Evolutionary conservation across 2,329 filamentous ascomycete species (phyloP).

Genomic region (Dactylellina parvicollis): DNA sequence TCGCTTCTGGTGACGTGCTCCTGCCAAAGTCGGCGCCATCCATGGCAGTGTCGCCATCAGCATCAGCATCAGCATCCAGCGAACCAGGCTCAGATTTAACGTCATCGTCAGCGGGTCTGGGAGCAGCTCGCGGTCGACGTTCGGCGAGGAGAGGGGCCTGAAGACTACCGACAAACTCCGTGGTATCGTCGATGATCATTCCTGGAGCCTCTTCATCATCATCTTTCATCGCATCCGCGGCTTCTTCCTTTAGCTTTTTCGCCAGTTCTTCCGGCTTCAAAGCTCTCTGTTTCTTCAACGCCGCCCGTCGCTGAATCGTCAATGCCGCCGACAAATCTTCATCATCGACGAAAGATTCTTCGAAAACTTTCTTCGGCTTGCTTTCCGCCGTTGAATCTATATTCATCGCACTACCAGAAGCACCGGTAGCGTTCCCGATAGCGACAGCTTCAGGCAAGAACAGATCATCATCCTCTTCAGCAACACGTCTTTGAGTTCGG

Average conservation of each 20-base stretch:
- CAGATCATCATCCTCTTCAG: slow-evolving; percentile 70
- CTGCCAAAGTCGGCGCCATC: slow-evolving; percentile 64
- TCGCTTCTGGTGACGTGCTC: slow-evolving; percentile 63
- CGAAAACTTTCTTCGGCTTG: slow-evolving; percentile 71
- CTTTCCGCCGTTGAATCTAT: slow-evolving; percentile 70
- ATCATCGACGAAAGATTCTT: slow-evolving; percentile 82
- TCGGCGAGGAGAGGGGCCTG: slow-evolving; percentile 72
- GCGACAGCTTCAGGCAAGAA: slow-evolving; percentile 63
- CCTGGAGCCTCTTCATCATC: slow-evolving; percentile 69
- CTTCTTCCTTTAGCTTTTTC: slow-evolving; percentile 77
- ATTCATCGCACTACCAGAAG: slow-evolving; percentile 72
- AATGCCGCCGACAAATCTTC: slow-evolving; percentile 90
- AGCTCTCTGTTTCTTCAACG: slow-evolving; percentile 91
- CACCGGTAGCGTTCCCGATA: slow-evolving; percentile 59
- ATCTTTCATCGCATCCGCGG: slow-evolving; percentile 68
- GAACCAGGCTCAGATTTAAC: slow-evolving; percentile 60
- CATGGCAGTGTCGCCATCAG: slow-evolving; percentile 66
- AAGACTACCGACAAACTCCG: slow-evolving; percentile 89
- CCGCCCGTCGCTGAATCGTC: slow-evolving; percentile 80
- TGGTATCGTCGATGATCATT: slow-evolving; percentile 93
- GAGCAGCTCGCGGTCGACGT: slow-evolving; percentile 61
- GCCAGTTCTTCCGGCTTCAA: slow-evolving; percentile 86
- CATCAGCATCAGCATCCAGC: slow-evolving; percentile 64
- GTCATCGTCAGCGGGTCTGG: slow-evolving; percentile 27
- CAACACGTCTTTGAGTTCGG: slow-evolving; percentile 57